Conservation (phyloP, 306 rosid species). For the Medicago arabica region DNA sequence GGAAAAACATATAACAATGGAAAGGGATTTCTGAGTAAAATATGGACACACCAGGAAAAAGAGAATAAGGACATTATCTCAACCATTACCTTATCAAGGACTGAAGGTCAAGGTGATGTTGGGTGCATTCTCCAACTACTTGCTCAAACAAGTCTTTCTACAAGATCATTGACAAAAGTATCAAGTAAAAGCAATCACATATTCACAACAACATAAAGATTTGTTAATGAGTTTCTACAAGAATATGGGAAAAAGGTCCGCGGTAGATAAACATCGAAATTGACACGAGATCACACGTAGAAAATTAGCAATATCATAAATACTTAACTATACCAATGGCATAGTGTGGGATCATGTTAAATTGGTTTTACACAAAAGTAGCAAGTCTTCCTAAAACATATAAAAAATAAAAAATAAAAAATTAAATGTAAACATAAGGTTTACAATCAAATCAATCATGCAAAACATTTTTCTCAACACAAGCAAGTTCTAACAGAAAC, state of each 20-base stretch:
- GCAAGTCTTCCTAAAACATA: not conserved
- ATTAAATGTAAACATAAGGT: not conserved
- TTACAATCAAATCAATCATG: conserved; percentile 11
- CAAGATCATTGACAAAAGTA: conserved; percentile 38
- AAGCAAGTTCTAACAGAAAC: conserved; percentile 1
- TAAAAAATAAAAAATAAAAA: too few relatives aligned
- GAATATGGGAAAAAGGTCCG: not conserved
- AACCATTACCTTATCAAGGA: conserved; percentile 51
- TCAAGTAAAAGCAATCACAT: conserved; percentile 36
- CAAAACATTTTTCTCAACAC: conserved; percentile 1
- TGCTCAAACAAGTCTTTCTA: conserved; percentile 53
- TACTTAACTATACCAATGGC: conserved; percentile 11
- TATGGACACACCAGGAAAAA: not conserved
- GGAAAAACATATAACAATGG: not conserved
- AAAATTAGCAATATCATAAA: conserved; percentile 33
- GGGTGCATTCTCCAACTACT: conserved; percentile 56
- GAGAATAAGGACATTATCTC: conserved; percentile 5
- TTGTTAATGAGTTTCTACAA: not conserved
- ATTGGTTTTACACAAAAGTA: not conserved
- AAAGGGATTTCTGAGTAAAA: not conserved
- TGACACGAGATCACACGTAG: not conserved
- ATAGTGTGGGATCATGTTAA: not conserved
- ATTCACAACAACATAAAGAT: conserved; percentile 25
- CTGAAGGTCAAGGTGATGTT: conserved; percentile 58
- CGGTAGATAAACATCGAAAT: not conserved